Base-by-base conservation (phyloP, 2,329 filamentous ascomycete species). In the Drechslerella stenobrocha region DNA sequence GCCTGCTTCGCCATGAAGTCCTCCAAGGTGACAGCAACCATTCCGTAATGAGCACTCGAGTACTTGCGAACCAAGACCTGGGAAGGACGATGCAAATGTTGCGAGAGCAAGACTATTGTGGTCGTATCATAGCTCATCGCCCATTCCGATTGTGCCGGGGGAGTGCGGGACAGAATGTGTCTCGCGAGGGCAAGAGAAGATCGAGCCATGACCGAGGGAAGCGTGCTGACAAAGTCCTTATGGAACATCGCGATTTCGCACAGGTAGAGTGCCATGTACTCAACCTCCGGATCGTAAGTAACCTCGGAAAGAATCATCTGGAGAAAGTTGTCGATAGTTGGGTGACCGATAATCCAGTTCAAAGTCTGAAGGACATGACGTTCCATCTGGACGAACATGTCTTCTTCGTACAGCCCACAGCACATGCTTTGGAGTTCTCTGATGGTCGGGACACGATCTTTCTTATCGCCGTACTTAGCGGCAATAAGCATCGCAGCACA, bases 351-450 rank as follows among this genome's bases (percentile, higher is more conserved):
- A 72, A 87, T 85, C 93, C 93, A 98, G 76, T 95, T 90, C 65
- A 98, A 83, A 1, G 93, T 98, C 79, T 96, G 95, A 73, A 98
- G 83, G 34, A 98, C 92, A 77, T 98, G 93, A 91, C 95, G 97
- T 80, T 98, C 93, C 93, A 98, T 98, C 78, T 98, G 93, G 8
- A 91, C 92, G 79, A 98, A 98, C 93, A 98, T 98, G 79, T 96
- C 92, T 50, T 96, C 90, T 74, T 98, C 93, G 79, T 98, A 98
- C 35, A 97, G 83, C 34, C 89, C 91, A 79, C 93, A 97, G 83
- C 93, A 98, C 93, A 98, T 97, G 72, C 92, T 95, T 82, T 96
- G 96, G 71, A 98, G 82, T 77, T 98, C 93, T 76, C 90, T 86
- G 76, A 98, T 95, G 71, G 95, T 93, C 2, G 93, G 93, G n/a